Base-by-base conservation (phyloP, 225 moss, liverwort and hornwort species). In the Pleurozium schreberi region DNA sequence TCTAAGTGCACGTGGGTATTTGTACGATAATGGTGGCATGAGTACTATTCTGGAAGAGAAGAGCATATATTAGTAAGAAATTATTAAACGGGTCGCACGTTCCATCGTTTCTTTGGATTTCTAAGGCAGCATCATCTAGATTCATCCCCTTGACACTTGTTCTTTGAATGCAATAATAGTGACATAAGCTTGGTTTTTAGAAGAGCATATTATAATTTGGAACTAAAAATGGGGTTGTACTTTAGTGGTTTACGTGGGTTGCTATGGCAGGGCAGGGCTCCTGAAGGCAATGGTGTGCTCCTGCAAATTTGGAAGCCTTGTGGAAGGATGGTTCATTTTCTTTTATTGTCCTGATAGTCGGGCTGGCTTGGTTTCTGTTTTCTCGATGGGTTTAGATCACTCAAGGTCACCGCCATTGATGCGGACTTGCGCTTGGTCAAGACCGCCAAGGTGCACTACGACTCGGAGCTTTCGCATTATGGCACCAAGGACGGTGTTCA, bases 401-500 rank as follows among this genome's bases (percentile, higher is more conserved):
- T 97, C 26, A 99, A 99, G 91, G 96, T 91, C 15, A 96, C 93
- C 26, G 98, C 92, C 27, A 85, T 99, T 11, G 98, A 99, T 75
- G 88, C 93, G 20, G 89, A 91, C 71, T 68, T 99, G 59, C 92
- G 93, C 42, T 91, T 95, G 68, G 50, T 92, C 22, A 91, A 94
- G 57, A 91, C 90, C 38, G 92, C 94, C 75, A 95, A 88, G 80
- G 95, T 99, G 85, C 89, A 97, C 86, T 99, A 97, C 38, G 98
- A 99, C 82, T 91, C 95, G 16, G 94, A 93, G 59, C 93, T 97
- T 60, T 92, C 97, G 34, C 95, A 97, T 36, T 96, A 97, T 40
- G 92, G 91, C 87, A 99, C 98, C 42, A 89, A 89, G 83, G 95
- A 96, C 87, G 98, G 98, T 18, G 96, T 99, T 84, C 96, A 99